Conservation (phyloP, 352 stramenopile species). For the Ophiocytium majus region DNA sequence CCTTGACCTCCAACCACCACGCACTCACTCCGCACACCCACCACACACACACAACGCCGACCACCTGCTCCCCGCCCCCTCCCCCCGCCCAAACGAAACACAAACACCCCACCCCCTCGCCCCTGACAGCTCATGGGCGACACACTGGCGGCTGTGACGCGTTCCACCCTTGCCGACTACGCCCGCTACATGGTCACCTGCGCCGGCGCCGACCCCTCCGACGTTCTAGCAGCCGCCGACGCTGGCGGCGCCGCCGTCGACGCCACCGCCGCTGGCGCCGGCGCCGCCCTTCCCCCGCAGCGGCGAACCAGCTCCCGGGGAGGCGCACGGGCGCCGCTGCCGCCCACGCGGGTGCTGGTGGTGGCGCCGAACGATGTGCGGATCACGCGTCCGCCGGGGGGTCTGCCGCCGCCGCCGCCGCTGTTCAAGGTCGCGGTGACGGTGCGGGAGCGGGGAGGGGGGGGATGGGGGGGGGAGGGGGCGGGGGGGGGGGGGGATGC, state of each 20-base stretch:
- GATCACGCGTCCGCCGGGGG: conserved; percentile 51
- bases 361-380: conserved; percentile 19
- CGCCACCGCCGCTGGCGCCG: too few relatives aligned
- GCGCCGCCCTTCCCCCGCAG: not conserved
- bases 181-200: conserved; percentile 52
- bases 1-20: too few relatives aligned
- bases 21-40: not conserved
- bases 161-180: conserved; percentile 52
- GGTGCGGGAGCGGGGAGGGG: conserved; percentile 21
- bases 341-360: not conserved
- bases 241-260: too few relatives aligned
- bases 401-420: conserved; percentile 35
- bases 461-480: conserved; percentile 21
- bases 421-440: conserved; percentile 43
- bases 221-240: not conserved
- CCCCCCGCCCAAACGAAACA: too few relatives aligned
- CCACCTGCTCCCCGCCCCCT: not conserved
- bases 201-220: conserved; percentile 30
- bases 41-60: too few relatives aligned
- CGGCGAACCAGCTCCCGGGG: too few relatives aligned
- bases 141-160: conserved; percentile 41
- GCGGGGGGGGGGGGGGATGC: conserved; percentile 25
- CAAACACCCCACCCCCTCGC: not conserved
- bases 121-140: not conserved
- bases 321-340: not conserved